A percentile compares a stretch with the other conserved stretches of the same genome.
These are phyloP conservation scores for Elongisporangium prolatum DNA, from an alignment of 352 stramenopile genomes.

Conservation along the genomic window DNA sequence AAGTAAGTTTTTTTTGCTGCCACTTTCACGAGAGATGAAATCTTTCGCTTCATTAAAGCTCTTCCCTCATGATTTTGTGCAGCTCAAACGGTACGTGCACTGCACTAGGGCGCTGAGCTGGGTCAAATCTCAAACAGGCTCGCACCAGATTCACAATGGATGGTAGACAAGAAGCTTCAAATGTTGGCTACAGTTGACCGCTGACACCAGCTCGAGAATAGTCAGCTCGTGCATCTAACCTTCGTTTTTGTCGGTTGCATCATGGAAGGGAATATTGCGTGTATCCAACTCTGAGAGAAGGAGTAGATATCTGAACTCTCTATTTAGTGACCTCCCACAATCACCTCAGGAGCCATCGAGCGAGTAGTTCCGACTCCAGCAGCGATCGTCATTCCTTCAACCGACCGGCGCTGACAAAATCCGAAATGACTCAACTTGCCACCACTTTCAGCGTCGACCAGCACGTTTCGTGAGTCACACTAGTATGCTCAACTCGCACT, in stretches of 20 bases:
- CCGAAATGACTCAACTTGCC: too few species aligned
- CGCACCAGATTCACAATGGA: slow-evolving; percentile 53
- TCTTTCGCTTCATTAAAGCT: too few species aligned
- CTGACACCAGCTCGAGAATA: slow-evolving; percentile 58
- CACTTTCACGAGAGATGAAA: too few species aligned
- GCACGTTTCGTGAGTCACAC: too few species aligned
- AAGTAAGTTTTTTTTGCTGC: too few species aligned
- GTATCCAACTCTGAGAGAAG: slow-evolving; percentile 62
- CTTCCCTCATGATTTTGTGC: slow-evolving; percentile 73
- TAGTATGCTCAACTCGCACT: too few species aligned
- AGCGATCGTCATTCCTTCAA: too few species aligned
- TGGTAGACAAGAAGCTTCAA: slow-evolving; percentile 36
- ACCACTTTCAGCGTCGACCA: too few species aligned
- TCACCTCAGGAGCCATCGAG: too few species aligned
- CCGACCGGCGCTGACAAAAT: too few species aligned
- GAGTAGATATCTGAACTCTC: slow-evolving; percentile 55
- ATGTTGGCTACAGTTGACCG: slow-evolving; percentile 66
- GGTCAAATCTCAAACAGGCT: slow-evolving; percentile 63
- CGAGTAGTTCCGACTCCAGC: too few species aligned
- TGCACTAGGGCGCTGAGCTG: slow-evolving; percentile 53
- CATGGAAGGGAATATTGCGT: slow-evolving; percentile 54
- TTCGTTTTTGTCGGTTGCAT: slow-evolving; percentile 55
- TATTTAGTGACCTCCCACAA: slow-evolving; percentile 49
- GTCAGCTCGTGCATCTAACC: slow-evolving; percentile 59
- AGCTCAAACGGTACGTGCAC: slow-evolving; percentile 80